phyloP scores from a whole-genome alignment of 2,329 filamentous ascomycete species.

The Paecilomyces sp. region DNA sequence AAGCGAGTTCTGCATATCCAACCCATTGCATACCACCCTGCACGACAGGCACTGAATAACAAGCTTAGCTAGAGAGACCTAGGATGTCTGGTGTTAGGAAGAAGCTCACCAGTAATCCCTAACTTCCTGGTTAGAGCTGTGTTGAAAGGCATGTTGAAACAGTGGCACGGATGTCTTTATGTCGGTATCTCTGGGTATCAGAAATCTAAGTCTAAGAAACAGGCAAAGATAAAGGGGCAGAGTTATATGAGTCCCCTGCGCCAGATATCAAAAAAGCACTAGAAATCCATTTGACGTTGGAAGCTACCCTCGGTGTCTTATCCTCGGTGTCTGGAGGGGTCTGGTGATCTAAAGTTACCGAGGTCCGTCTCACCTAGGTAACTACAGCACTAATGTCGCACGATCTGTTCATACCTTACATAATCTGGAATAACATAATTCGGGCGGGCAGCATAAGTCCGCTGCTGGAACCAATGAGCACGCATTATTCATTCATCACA shows the following conservation, averaged over 20 bases:
- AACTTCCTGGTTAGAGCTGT: slow-evolving; percentile 56
- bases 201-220: neutral
- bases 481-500: neutral
- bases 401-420: too few species aligned
- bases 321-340: neutral
- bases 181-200: neutral
- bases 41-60: slow-evolving; percentile 37
- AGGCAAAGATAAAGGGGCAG: neutral
- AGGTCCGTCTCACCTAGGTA: neutral
- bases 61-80: slow-evolving; percentile 1
- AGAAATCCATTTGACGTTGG: neutral
- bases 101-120: slow-evolving; percentile 40
- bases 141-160: slow-evolving; percentile 53
- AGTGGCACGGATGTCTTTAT: neutral
- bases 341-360: neutral
- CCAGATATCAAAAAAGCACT: neutral
- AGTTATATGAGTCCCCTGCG: neutral
- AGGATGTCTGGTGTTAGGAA: neutral
- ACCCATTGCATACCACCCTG: slow-evolving; percentile 53
- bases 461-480: too few species aligned
- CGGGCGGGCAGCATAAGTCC: too few species aligned
- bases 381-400: too few species aligned
- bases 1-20: slow-evolving; percentile 46
- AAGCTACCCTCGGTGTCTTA: neutral
- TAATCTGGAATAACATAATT: too few species aligned